A percentile compares a stretch with the other conserved stretches of the same genome.
Evolutionary conservation across 2,329 filamentous ascomycete genomes (phyloP).

Genomic region (Anthostomella pinea): DNA sequence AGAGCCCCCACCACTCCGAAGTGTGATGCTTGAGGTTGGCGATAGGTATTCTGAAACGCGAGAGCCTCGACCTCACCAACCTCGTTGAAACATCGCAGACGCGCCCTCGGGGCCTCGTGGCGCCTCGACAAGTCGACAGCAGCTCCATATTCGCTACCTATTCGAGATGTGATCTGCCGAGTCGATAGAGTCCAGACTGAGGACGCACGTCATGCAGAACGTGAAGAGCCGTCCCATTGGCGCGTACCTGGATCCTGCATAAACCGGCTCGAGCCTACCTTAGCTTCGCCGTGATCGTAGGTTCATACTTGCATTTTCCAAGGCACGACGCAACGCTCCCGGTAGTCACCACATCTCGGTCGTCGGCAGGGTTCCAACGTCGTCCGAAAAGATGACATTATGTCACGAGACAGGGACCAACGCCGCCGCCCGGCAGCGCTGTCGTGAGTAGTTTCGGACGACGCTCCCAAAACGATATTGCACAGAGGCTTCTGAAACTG

Average conservation of each 20-base stretch:
- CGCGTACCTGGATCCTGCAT: constrained; percentile 16
- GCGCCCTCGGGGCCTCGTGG: constrained; percentile 1
- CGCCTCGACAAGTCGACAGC: no score
- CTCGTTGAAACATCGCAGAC: constrained; percentile 9
- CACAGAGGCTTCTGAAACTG: constrained; percentile 24
- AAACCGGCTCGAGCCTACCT: not conserved
- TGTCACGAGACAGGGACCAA: no score
- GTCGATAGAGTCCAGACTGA: constrained; percentile 1
- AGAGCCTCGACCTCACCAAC: constrained; percentile 4
- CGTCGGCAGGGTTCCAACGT: no score
- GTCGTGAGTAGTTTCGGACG: no score
- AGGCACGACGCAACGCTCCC: no score
- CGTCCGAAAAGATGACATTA: no score
- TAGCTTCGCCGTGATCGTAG: no score
- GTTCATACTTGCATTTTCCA: no score
- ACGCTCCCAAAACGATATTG: constrained; percentile 12
- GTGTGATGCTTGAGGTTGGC: constrained; percentile 3
- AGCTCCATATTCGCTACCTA: constrained; percentile 1
- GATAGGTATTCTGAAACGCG: constrained; percentile 12
- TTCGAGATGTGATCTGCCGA: constrained; percentile 1
- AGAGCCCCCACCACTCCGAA: constrained; percentile 1
- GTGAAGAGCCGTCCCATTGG: constrained; percentile 9
- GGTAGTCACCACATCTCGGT: no score
- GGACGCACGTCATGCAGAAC: constrained; percentile 3
- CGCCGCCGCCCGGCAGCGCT: no score